Conservation (phyloP, 2,329 filamentous ascomycete genomes). For the Rhynchosporium secalis region DNA sequence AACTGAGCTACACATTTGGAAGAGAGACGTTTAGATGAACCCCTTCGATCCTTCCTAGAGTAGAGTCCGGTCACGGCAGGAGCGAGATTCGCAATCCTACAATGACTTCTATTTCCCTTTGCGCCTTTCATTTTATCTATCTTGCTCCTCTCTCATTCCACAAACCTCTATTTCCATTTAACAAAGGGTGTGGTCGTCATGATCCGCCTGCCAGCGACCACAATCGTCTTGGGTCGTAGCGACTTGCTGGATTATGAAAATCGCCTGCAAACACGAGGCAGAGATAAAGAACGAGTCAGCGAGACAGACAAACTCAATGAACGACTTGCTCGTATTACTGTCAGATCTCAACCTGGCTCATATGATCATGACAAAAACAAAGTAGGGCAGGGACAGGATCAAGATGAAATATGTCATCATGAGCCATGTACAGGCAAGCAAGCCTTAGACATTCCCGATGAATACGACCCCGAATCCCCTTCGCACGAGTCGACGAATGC, state of each 20-base stretch:
- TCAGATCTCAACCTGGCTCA: not conserved
- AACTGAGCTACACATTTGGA: not conserved
- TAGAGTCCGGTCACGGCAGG: not conserved
- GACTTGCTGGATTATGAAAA: constrained; percentile 35
- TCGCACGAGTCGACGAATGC: not conserved
- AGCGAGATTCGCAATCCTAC: not conserved
- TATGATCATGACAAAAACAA: not conserved
- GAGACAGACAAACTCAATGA: constrained; percentile 13
- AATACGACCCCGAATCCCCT: not conserved
- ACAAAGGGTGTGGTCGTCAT: constrained; percentile 21
- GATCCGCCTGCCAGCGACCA: constrained; percentile 34
- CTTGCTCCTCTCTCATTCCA: not conserved
- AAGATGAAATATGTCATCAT: not conserved
- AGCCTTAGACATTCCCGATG: not conserved
- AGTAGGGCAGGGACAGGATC: not conserved
- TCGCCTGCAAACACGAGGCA: constrained; percentile 22
- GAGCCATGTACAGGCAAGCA: not conserved
- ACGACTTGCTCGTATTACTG: constrained; percentile 15
- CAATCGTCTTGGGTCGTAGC: constrained; percentile 30
- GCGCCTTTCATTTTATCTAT: not conserved
- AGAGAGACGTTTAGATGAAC: not conserved
- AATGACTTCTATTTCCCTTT: not conserved
- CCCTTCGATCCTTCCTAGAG: not conserved
- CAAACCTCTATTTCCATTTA: not conserved
- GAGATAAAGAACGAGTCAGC: constrained; percentile 7